Base-by-base conservation (phyloP, 768 basidiomycete species). In the Mycena rosella region DNA sequence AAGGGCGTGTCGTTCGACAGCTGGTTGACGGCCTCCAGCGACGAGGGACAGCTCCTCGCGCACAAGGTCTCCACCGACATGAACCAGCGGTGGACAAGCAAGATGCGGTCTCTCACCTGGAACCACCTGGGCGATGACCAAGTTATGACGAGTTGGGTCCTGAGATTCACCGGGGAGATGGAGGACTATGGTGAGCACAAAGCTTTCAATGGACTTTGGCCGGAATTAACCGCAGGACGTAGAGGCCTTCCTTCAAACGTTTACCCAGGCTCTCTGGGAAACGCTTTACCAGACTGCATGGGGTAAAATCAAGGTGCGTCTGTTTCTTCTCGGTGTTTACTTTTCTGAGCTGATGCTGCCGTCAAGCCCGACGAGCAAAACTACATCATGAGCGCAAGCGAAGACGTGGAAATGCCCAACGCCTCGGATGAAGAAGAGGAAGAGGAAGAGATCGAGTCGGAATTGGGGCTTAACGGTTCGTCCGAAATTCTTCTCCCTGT, bases 391-490 rank as follows among this genome's bases (percentile, higher is more conserved):
- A 91, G 88, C 67, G 88, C 93, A 15, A 87, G 85, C 61, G 93
- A 96, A 75, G 95, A 96, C 71, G 90, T 96, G 18, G 95, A 93
- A 74, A 98, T 98, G 96, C 85, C 77, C 53, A 92, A 95, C 70
- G 88, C 84, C 15, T 86, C 89, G 40, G 87, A 91, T 59, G 89
- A 94, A 34, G 91, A 91, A 11, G 91, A 88, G 3, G 94, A 92
- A 13, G 94, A 94, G 73, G 94, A 95, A 0, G 90, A 91, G 44
- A 91, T 95, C 22, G 77, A 84, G 20, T 87, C 87, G 20, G 92
- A 89, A 70, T 81, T 94, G n/a, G 87, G 89, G 69, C 83, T 85
- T 42, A 84, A 86, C 51, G 87, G 90, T 66, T 47, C 77, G 77
- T 54, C 18, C 27, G 9, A 18, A 36, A 32, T 11, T 32, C 20